Evolutionary conservation across 495 filamentous ascomycete genomes (phyloP).

Genomic region (Neurospora sp.): DNA sequence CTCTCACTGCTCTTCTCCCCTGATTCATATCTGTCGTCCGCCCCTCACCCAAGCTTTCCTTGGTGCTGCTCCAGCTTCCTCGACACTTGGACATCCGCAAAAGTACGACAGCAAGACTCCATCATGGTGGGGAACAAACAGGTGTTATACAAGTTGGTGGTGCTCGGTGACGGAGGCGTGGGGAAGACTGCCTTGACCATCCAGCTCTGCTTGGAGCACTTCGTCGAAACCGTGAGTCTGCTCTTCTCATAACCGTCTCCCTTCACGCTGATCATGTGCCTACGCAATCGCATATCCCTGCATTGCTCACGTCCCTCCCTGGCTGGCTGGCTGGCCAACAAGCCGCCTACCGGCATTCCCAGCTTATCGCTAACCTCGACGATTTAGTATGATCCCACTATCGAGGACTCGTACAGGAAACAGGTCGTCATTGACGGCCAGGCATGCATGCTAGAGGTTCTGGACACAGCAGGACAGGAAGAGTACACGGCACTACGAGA

Average conservation of each 20-base stretch:
- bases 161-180: conserved; percentile 69
- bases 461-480: conserved; percentile 98
- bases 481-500: conserved; percentile 96
- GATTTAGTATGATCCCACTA: conserved; percentile 79
- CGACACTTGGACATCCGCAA: conserved; percentile 3
- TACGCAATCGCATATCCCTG: background rate
- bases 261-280: background rate
- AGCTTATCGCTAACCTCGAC: background rate
- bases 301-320: background rate
- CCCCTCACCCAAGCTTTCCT: conserved; percentile 6
- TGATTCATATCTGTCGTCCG: background rate
- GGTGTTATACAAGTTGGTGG: conserved; percentile 98
- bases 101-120: conserved; percentile 6
- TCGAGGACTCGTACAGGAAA: conserved; percentile 95
- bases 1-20: background rate
- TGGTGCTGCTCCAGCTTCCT: conserved; percentile 2
- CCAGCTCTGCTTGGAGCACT: conserved; percentile 66
- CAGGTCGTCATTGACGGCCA: conserved; percentile 96
- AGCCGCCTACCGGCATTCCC: background rate
- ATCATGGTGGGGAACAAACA: conserved; percentile 58
- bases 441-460: conserved; percentile 95
- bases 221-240: conserved; percentile 44
- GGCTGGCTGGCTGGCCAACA: background rate
- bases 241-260: conserved; percentile 7
- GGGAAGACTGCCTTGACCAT: conserved; percentile 97